These are phyloP conservation scores for Oryza meyeriana DNA, from an alignment of 176 grass and related monocot genomes.

Conservation along the genomic window DNA sequence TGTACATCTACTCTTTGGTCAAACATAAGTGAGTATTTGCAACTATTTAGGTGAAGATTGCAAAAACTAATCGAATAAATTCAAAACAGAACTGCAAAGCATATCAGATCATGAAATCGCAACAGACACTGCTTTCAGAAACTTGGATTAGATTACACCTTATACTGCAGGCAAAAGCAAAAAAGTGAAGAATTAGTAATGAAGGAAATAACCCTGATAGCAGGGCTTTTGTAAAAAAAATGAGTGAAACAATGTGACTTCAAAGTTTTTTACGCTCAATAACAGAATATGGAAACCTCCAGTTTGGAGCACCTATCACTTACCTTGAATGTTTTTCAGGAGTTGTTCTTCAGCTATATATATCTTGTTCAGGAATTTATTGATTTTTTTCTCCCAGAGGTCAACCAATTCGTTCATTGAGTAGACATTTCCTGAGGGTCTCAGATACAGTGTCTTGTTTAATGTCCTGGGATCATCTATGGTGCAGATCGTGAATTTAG, in stretches of 20 bases:
- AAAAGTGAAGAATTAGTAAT: neutral
- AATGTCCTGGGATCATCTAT: constrained; percentile 80
- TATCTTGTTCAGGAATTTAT: constrained; percentile 49
- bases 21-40: neutral
- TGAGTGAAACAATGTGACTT: neutral
- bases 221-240: constrained; percentile 20
- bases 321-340: constrained; percentile 66
- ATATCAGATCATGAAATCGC: constrained; percentile 2
- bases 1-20: neutral
- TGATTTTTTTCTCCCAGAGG: constrained; percentile 74
- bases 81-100: neutral
- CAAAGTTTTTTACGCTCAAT: neutral
- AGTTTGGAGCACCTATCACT: constrained; percentile 17
- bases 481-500: constrained; percentile 66
- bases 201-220: neutral
- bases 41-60: constrained; percentile 1
- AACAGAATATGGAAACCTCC: neutral
- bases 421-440: constrained; percentile 62
- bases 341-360: constrained; percentile 68
- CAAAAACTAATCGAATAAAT: neutral
- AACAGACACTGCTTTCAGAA: neutral
- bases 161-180: neutral
- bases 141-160: constrained; percentile 12
- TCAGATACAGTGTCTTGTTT: constrained; percentile 77
- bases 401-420: constrained; percentile 75